Evolutionary conservation across 306 rosid genomes (phyloP).

Genomic region (Cajanus cajan): DNA sequence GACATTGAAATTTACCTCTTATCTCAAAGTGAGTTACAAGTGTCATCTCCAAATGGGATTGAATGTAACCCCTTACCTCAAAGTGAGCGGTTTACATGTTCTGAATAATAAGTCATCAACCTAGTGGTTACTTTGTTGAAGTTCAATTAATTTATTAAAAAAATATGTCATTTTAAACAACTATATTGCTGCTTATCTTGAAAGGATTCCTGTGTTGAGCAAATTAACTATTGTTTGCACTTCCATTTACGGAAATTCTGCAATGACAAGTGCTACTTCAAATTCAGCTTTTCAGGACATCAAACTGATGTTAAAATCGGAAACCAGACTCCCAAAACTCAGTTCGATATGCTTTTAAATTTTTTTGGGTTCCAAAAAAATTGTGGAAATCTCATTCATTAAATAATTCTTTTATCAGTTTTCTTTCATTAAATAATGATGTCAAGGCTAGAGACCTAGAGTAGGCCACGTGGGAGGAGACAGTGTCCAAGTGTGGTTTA

Average conservation of each 20-base stretch:
- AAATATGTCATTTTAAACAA: background rate
- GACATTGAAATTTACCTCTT: constrained; percentile 16
- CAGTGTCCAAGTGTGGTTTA: background rate
- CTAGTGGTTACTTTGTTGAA: background rate
- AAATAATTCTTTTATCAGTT: background rate
- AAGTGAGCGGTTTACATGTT: background rate
- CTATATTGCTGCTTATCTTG: background rate
- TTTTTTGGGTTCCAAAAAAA: background rate
- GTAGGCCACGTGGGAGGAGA: background rate
- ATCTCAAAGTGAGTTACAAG: background rate
- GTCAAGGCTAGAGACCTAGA: background rate
- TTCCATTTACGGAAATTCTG: too few relatives aligned
- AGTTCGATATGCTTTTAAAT: too few relatives aligned
- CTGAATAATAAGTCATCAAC: background rate
- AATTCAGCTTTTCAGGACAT: too few relatives aligned
- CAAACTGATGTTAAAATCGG: too few relatives aligned
- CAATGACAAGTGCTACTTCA: too few relatives aligned
- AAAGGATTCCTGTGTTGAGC: background rate
- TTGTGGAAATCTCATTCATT: background rate
- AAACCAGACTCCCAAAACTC: too few relatives aligned
- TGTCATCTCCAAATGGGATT: background rate
- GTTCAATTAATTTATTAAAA: too few relatives aligned
- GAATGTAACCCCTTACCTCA: constrained; percentile 12
- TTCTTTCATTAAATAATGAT: background rate
- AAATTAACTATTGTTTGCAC: background rate